phyloP scores from a whole-genome alignment of 257 asterid genomes.

The Parsonsia alboflavescens region DNA sequence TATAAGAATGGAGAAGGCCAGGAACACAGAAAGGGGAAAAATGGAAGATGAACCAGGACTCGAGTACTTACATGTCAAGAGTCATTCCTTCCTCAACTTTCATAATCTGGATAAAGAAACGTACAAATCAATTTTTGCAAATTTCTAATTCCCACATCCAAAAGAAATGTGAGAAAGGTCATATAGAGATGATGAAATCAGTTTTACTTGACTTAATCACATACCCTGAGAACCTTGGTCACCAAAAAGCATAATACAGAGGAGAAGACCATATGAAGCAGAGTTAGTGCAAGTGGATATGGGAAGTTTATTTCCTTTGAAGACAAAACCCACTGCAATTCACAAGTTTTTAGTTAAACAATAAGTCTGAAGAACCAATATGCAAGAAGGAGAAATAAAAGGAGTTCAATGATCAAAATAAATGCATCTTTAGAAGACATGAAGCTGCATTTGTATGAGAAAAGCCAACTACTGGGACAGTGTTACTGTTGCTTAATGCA shows the following conservation, averaged over 20 bases:
- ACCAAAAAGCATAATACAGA: slow-evolving; percentile 77
- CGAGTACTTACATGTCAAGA: slow-evolving; percentile 69
- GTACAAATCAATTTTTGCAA: slow-evolving; percentile 8
- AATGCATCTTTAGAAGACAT: not conserved
- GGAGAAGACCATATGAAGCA: slow-evolving; percentile 96
- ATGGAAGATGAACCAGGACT: slow-evolving; percentile 13
- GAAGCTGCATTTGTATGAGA: not conserved
- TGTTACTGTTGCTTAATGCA: too few species aligned
- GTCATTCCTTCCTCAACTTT: slow-evolving; percentile 97
- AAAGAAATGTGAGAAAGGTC: slow-evolving; percentile 5
- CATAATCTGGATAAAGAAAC: slow-evolving; percentile 51
- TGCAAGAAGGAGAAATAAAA: not conserved
- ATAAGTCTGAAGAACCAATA: not conserved
- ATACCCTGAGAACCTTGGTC: slow-evolving; percentile 88
- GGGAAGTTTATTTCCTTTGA: slow-evolving; percentile 93
- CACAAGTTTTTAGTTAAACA: slow-evolving; percentile 10
- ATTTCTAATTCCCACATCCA: not conserved
- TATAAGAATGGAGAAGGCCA: not conserved
- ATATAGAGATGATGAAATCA: slow-evolving; percentile 5
- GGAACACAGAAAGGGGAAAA: slow-evolving; percentile 8
- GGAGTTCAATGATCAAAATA: slow-evolving; percentile 3
- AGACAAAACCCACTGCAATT: slow-evolving; percentile 92
- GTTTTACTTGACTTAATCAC: not conserved
- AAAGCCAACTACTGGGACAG: not conserved
- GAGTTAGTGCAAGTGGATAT: slow-evolving; percentile 91